Percentiles rank a stretch among this genome's conserved stretches.
Evolutionary conservation across 768 basidiomycete species (phyloP).

Genomic region (Trametes gibbosa): DNA sequence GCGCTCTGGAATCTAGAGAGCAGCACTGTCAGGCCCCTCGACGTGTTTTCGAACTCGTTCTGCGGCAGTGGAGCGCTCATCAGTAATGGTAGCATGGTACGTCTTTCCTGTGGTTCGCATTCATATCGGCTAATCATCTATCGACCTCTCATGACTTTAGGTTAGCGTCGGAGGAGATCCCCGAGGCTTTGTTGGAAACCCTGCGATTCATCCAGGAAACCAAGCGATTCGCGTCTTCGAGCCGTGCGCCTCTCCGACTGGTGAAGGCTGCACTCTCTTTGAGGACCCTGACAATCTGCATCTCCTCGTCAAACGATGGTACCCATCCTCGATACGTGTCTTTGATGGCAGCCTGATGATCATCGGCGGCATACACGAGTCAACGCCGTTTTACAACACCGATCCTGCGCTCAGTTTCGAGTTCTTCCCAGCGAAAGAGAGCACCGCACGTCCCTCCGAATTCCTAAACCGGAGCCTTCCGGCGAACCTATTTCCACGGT

Average conservation of each 20-base stretch:
- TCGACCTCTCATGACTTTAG: conserved; percentile 16
- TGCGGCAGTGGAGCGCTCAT: conserved; percentile 66
- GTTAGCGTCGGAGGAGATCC: conserved; percentile 79
- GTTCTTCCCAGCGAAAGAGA: conserved; percentile 75
- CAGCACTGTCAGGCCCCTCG: conserved; percentile 57
- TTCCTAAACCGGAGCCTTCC: conserved; percentile 28
- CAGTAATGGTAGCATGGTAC: conserved; percentile 26
- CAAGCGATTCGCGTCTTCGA: conserved; percentile 71
- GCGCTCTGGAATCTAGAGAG: conserved; percentile 70
- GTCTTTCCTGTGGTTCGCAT: not conserved
- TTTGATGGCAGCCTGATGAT: conserved; percentile 78
- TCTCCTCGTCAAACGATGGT: conserved; percentile 79
- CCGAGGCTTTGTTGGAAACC: conserved; percentile 59
- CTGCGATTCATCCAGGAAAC: conserved; percentile 72
- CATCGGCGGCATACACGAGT: conserved; percentile 77
- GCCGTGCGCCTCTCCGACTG: conserved; percentile 54
- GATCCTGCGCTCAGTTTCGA: conserved; percentile 79
- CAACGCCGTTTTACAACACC: conserved; percentile 81
- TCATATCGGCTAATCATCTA: conserved; percentile 33
- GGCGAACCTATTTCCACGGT: conserved; percentile 40
- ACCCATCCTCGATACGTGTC: conserved; percentile 66
- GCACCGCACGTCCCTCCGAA: conserved; percentile 23
- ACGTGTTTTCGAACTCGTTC: conserved; percentile 77
- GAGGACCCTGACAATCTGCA: conserved; percentile 63
- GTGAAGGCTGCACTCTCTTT: conserved; percentile 54